phyloP scores from a whole-genome alignment of 2,329 filamentous ascomycete species.

The Aspergillus carbonarius region DNA sequence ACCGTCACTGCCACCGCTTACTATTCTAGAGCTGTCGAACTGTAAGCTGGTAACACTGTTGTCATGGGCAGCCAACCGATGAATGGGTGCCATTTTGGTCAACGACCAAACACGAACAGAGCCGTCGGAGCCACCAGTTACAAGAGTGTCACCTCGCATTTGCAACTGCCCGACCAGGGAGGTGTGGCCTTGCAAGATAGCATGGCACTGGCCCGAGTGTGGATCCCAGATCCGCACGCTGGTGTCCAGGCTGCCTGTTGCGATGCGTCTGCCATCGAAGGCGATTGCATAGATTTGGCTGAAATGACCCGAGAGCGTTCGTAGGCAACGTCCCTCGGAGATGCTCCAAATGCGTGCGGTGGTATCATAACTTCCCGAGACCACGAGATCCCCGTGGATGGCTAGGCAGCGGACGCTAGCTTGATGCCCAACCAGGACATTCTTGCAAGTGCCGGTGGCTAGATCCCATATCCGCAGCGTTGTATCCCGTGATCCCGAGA shows the following conservation, averaged over 20 bases:
- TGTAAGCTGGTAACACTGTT: conserved; percentile 98
- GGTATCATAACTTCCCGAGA: conserved; percentile 98
- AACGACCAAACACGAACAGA: conserved; percentile 96
- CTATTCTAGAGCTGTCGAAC: conserved; percentile 92
- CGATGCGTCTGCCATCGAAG: conserved; percentile 89
- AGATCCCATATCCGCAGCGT: conserved; percentile 96
- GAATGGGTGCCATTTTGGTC: conserved; percentile 84
- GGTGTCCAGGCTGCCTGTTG: conserved; percentile 93
- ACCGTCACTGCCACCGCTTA: conserved; percentile 95
- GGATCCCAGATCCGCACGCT: conserved; percentile 98
- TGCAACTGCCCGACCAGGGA: conserved; percentile 95
- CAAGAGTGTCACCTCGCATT: conserved; percentile 89
- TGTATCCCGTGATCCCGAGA: conserved; percentile 93
- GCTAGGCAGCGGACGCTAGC: conserved; percentile 93
- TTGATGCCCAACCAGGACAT: conserved; percentile 90
- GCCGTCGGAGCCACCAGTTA: conserved; percentile 94
- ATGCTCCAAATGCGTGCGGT: conserved; percentile 98
- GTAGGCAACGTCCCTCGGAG: conserved; percentile 86
- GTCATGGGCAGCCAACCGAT: conserved; percentile 92
- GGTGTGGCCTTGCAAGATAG: conserved; percentile 93
- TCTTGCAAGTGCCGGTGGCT: conserved; percentile 79
- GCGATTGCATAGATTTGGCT: conserved; percentile 99
- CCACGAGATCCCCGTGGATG: conserved; percentile 92
- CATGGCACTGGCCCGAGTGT: conserved; percentile 78
- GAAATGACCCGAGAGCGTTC: conserved; percentile 90